Evolutionary conservation across 1,139 yeast genomes (phyloP), one percentile per base, ranked within the genome.

Genomic region (Kurtzmaniella quercitrusa): DNA sequence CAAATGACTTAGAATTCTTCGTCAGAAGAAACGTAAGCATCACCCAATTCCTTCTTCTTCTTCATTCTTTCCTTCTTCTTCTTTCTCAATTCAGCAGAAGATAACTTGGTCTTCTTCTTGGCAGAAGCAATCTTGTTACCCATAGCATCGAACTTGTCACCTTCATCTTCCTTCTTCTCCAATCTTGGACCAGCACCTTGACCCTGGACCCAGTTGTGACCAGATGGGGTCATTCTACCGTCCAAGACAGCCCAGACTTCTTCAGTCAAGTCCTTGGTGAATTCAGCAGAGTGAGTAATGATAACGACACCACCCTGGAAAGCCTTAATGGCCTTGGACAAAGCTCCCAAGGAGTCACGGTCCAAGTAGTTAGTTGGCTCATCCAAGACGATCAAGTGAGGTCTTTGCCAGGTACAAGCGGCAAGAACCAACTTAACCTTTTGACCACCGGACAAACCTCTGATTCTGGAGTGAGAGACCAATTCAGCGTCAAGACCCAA

Each of bases 41-140:
- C 98, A 82, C 98, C 98, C 71, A 89, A 76, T 74, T 86, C 96
- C 95, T 93, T 93, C 97, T 93, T 93, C 94, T 91, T 93, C 88
- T 87, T 88, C 98, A 93, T 91, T 84, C 98, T 89, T 80, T 93
- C 98, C 96, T 93, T 93, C 97, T 93, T 93, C 96, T 93, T 93
- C 96, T 93, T 93, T 84, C 98, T 88, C 73, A 93, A 82, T 77
- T 93, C 98, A 57, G 98, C 97, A 67, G 98, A 91, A 58, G 97
- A 86, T 70, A 93, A 82, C 87, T 91, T 93, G 76, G 81, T 81
- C 85, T 87, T 91, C 94, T 93, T 93, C 88, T 89, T 88, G 71
- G 80, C 88, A 68, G 86, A 77, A 62, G 88, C 91, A 75, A 93
- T 83, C 94, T 93, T 93, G 96, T 93, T 93, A 82, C 98, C 98